phyloP scores from a whole-genome alignment of 768 basidiomycete species.

The Phylloporus sp. region DNA sequence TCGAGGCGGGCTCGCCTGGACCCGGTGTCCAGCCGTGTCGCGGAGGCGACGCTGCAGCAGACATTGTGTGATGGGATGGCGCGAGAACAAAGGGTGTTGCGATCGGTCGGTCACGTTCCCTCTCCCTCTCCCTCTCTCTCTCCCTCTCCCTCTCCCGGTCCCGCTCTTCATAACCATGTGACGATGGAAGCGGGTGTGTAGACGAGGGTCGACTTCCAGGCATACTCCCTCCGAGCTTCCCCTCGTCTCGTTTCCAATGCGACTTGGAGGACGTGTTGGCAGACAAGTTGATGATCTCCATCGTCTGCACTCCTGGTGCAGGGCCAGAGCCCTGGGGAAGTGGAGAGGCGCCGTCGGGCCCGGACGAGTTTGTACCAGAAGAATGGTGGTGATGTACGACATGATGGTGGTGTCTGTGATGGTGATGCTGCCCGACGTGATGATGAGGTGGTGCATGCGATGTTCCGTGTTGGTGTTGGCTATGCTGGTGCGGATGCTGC shows the following conservation, averaged over 20 bases:
- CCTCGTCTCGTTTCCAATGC: conserved; percentile 40
- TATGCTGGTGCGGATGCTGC: conserved; percentile 32
- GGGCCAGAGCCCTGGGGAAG: conserved; percentile 36
- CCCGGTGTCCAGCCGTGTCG: conserved; percentile 36
- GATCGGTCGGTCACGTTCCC: conserved; percentile 50
- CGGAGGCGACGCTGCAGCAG: conserved; percentile 39
- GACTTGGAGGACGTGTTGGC: conserved; percentile 29
- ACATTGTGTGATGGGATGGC: conserved; percentile 38
- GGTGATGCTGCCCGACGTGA: conserved; percentile 50
- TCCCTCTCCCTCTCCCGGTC: conserved; percentile 20
- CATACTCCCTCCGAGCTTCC: conserved; percentile 25
- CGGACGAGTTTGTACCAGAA: conserved; percentile 25
- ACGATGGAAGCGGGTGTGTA: conserved; percentile 32
- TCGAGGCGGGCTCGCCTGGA: conserved; percentile 24
- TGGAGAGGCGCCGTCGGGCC: conserved; percentile 26
- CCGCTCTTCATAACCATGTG: conserved; percentile 26
- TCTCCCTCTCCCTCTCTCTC: conserved; percentile 36
- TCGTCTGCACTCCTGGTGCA: conserved; percentile 38
- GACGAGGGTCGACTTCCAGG: conserved; percentile 38
- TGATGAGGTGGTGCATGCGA: conserved; percentile 40
- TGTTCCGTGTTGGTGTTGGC: conserved; percentile 28
- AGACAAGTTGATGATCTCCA: conserved; percentile 51
- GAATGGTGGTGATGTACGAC: conserved; percentile 51
- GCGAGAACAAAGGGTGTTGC: conserved; percentile 53
- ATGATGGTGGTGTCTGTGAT: conserved; percentile 39